These are phyloP conservation scores for Mycena floridula DNA, from an alignment of 768 basidiomycete species.

Conservation along the genomic window DNA sequence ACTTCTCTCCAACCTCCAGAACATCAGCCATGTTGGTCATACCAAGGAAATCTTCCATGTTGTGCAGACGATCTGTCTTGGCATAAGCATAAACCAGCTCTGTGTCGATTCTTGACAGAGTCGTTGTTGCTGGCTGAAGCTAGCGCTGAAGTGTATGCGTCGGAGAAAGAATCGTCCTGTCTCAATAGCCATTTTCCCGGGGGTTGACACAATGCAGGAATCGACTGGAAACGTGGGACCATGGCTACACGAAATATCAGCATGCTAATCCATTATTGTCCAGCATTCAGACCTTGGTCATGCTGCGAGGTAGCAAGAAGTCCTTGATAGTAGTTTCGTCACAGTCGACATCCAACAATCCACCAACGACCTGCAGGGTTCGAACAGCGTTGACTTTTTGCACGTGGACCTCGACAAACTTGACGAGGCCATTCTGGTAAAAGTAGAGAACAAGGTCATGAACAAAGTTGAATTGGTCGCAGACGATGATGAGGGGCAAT, in stretches of 20 bases:
- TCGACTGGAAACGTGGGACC: too few species aligned
- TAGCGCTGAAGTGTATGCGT: slow-evolving; percentile 97
- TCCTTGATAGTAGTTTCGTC: slow-evolving; percentile 93
- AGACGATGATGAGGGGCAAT: slow-evolving; percentile 97
- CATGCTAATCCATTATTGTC: too few species aligned
- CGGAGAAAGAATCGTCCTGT: slow-evolving; percentile 93
- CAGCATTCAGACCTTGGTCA: too few species aligned
- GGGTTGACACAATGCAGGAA: slow-evolving; percentile 91
- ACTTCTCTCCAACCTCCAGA: slow-evolving; percentile 96
- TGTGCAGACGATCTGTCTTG: slow-evolving; percentile 94
- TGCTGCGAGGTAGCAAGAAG: slow-evolving; percentile 91
- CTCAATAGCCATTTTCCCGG: slow-evolving; percentile 97
- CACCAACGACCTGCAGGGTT: slow-evolving; percentile 96
- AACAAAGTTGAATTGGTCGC: slow-evolving; percentile 99
- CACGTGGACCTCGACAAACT: slow-evolving; percentile 99
- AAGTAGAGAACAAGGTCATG: slow-evolving; percentile 98
- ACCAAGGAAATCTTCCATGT: slow-evolving; percentile 98
- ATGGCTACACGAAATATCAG: too few species aligned
- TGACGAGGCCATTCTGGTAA: slow-evolving; percentile 93
- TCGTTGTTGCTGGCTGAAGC: slow-evolving; percentile 98
- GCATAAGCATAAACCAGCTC: slow-evolving; percentile 98
- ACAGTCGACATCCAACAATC: slow-evolving; percentile 95
- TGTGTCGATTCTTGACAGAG: slow-evolving; percentile 94
- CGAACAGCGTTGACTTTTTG: slow-evolving; percentile 96
- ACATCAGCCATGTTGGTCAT: slow-evolving; percentile 99